Base-by-base conservation (phyloP, 345 rosid species). In the Populus simonii region DNA sequence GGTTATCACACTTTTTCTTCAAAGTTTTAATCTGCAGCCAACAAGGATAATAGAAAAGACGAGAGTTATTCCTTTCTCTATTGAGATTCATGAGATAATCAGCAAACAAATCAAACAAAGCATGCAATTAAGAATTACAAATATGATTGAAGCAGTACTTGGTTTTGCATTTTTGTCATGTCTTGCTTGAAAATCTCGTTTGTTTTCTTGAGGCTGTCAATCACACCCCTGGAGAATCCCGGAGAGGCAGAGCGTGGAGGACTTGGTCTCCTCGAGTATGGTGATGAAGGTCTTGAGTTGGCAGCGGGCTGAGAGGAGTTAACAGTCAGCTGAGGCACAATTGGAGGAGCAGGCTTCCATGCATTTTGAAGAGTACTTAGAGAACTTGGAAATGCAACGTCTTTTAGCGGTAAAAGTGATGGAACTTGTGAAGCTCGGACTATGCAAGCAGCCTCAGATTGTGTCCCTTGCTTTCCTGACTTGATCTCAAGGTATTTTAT, bases 191-290 rank as follows among this genome's bases (percentile, higher is more conserved):
- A 79, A 78, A 84, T 84, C 38, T 90, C 97, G 77, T 92, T 96
- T 74, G 98, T 88, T 81, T 92, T 96, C 83, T 87, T 93, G 51
- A 96, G 91, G 86, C 92, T 92, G 78, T 91, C 97, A 66, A 96
- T 76, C 45, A 92, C 88, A 38, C 83, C 83, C 80, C 93, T 91
- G 1, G 98, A 92, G 80, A 93, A 92, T 35, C 89, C 91, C 7
- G 90, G 80, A 39, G 81, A 73, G 1, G 81, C 70, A 73, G 87
- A 53, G n/a, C 90, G 92, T 8, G 95, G 88, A 74, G 99, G 89
- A 81, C 93, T 93, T 18, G 91, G 87, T 85, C 86, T 90, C 79
- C 87, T 89, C 8, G 90, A 74, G 83, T 89, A 90, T 0, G 91
- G 92, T 15, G 94, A 92, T 79, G 80, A 63, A 35, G 94, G 71